These are phyloP conservation scores for Saitozyma sp. DNA, from an alignment of 768 basidiomycete genomes.

Conservation along the genomic window DNA sequence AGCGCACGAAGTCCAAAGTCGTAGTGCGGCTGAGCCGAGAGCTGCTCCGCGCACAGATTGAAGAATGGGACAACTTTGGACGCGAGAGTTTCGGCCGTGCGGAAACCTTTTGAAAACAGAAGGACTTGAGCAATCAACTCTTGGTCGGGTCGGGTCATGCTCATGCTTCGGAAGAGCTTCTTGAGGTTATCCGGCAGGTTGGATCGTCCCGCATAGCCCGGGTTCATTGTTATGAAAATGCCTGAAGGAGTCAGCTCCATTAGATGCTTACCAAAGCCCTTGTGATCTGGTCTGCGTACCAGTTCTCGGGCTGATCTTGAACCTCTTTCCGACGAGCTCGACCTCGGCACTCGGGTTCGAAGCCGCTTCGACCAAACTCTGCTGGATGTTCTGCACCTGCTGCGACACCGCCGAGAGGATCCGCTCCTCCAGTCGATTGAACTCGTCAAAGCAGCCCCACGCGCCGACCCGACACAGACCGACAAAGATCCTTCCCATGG, in stretches of 20 bases:
- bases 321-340: conserved; percentile 88
- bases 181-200: conserved; percentile 58
- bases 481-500: conserved; percentile 99
- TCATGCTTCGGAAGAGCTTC: conserved; percentile 93
- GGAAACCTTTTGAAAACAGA: conserved; percentile 99
- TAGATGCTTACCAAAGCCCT: background rate
- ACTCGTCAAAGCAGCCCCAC: conserved; percentile 69
- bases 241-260: conserved; percentile 52
- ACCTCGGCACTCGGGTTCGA: conserved; percentile 87
- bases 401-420: conserved; percentile 98
- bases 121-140: conserved; percentile 99
- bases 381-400: conserved; percentile 97
- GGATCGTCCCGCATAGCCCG: conserved; percentile 96
- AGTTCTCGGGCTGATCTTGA: conserved; percentile 92
- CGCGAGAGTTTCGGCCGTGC: conserved; percentile 94
- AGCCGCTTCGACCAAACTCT: conserved; percentile 78
- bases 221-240: conserved; percentile 99
- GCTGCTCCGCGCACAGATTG: conserved; percentile 95
- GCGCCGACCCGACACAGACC: conserved; percentile 98
- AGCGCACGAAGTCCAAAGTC: conserved; percentile 97
- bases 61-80: conserved; percentile 99
- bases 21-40: conserved; percentile 96
- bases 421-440: conserved; percentile 92
- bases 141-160: conserved; percentile 97
- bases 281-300: conserved; percentile 59